These are phyloP conservation scores for Xylariaceae sp. DNA, from an alignment of 2,329 filamentous ascomycete species.

Conservation along the genomic window DNA sequence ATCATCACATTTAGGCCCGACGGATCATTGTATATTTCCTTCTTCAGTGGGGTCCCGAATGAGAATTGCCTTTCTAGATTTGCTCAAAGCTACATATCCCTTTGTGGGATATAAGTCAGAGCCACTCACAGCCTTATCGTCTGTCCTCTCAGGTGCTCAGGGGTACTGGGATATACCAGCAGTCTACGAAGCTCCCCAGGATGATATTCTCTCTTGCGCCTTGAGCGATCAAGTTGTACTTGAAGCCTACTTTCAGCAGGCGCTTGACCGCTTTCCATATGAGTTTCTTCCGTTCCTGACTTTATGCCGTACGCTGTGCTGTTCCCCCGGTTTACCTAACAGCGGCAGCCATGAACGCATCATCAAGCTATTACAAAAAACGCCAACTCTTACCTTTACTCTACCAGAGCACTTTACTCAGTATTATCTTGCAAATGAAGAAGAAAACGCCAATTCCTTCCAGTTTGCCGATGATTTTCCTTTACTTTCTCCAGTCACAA, in stretches of 20 bases:
- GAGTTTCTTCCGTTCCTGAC: conserved; percentile 81
- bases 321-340: conserved; percentile 44
- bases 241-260: conserved; percentile 66
- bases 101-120: conserved; percentile 76
- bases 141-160: conserved; percentile 63
- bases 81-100: conserved; percentile 70
- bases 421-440: conserved; percentile 81
- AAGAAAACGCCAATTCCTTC: conserved; percentile 83
- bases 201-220: conserved; percentile 49
- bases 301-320: conserved; percentile 71
- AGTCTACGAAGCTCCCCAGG: conserved; percentile 42
- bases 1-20: conserved; percentile 53
- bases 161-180: conserved; percentile 60
- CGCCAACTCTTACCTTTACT: conserved; percentile 77
- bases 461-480: conserved; percentile 68
- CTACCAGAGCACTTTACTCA: conserved; percentile 74
- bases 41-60: conserved; percentile 65
- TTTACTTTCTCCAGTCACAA: conserved; percentile 61
- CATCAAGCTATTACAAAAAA: conserved; percentile 68
- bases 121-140: conserved; percentile 69
- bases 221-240: conserved; percentile 63
- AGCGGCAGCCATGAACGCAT: conserved; percentile 53
- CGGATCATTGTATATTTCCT: conserved; percentile 54
- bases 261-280: conserved; percentile 81
- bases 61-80: conserved; percentile 69